phyloP scores from a whole-genome alignment of 768 basidiomycete species.

The Mycena galericulata region DNA sequence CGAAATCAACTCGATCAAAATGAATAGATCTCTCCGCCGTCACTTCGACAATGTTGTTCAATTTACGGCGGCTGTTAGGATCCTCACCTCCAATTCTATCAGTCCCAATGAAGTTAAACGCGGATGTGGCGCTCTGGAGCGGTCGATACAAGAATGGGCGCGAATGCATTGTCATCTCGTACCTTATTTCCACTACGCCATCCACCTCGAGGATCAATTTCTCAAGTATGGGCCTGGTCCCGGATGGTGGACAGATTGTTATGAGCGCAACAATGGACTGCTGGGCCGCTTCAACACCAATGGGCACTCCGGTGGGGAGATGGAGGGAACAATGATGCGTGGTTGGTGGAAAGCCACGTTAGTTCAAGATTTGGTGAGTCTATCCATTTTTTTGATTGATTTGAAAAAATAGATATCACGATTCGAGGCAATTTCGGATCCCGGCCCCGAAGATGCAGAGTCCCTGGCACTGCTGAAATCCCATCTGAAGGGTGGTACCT shows the following conservation, averaged over 20 bases:
- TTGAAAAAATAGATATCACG: slow-evolving; percentile 12
- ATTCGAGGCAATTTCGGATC: slow-evolving; percentile 12
- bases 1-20: background rate
- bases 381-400: background rate
- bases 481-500: slow-evolving; percentile 22
- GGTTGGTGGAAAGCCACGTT: slow-evolving; percentile 34
- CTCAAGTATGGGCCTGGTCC: slow-evolving; percentile 30
- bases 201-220: slow-evolving; percentile 29
- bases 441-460: slow-evolving; percentile 3
- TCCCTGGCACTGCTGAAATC: slow-evolving; percentile 23
- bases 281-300: slow-evolving; percentile 34
- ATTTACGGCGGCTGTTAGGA: slow-evolving; percentile 27
- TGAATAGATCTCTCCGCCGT: slow-evolving; percentile 30
- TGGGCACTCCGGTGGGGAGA: slow-evolving; percentile 36
- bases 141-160: slow-evolving; percentile 28
- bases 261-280: slow-evolving; percentile 37
- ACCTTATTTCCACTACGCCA: slow-evolving; percentile 34
- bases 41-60: slow-evolving; percentile 26
- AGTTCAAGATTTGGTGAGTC: slow-evolving; percentile 32
- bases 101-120: slow-evolving; percentile 33
- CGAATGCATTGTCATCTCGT: slow-evolving; percentile 34
- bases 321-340: slow-evolving; percentile 39
- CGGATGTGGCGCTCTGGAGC: slow-evolving; percentile 9
- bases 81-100: slow-evolving; percentile 20
- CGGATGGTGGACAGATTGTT: slow-evolving; percentile 29